Percentiles rank a stretch among this genome's conserved stretches.
phyloP scores from a whole-genome alignment of 2,329 filamentous ascomycete species.

The Colletotrichum sp. region DNA sequence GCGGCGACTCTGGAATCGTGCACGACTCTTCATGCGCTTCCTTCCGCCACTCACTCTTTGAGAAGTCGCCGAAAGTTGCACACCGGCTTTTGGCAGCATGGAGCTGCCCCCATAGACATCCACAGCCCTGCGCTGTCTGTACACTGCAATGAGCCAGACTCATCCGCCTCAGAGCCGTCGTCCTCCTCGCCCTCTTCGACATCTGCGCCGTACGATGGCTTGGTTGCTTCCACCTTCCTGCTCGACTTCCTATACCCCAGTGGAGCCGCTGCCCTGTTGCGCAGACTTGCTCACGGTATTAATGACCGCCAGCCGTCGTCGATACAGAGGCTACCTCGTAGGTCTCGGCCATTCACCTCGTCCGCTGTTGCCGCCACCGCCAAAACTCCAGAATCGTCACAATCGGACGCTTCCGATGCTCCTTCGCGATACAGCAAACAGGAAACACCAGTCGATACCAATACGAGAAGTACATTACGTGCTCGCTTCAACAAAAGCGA shows the following conservation, averaged over 20 bases:
- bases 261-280: conserved; percentile 47
- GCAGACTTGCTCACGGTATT: conserved; percentile 32
- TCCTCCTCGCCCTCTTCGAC: background rate
- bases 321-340: conserved; percentile 8
- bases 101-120: conserved; percentile 54
- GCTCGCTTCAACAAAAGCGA: background rate
- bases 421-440: background rate
- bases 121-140: conserved; percentile 38
- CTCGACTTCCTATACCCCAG: conserved; percentile 63
- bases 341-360: conserved; percentile 30
- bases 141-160: conserved; percentile 25
- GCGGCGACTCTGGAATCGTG: conserved; percentile 61
- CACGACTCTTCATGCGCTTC: conserved; percentile 57
- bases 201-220: conserved; percentile 28
- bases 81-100: conserved; percentile 60
- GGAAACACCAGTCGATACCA: too few species aligned
- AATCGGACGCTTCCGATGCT: background rate
- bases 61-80: conserved; percentile 50
- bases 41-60: conserved; percentile 36
- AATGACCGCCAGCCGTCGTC: conserved; percentile 21
- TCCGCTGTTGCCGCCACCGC: conserved; percentile 9
- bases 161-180: conserved; percentile 25
- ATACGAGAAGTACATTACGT: background rate
- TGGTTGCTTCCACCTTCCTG: conserved; percentile 53
- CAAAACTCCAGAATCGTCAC: background rate